phyloP scores from a whole-genome alignment of 1,284 basidiomycete genomes.

The Xerocomus amazonicus region DNA sequence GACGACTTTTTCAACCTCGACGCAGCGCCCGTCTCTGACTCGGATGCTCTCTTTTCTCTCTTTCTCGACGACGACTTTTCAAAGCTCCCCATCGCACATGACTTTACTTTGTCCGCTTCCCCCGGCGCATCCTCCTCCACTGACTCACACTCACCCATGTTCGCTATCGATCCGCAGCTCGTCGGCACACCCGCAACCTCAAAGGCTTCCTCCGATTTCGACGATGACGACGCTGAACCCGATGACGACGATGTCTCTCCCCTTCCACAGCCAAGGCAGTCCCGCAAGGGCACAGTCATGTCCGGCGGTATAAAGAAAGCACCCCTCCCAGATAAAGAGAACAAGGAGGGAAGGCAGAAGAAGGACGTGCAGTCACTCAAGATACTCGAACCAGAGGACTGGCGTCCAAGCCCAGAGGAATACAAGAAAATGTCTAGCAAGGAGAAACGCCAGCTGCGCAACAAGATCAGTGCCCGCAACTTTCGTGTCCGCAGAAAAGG shows the following conservation, averaged over 20 bases:
- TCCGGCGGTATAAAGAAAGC: conserved; percentile 68
- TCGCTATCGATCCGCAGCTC: conserved; percentile 53
- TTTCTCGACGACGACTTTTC: conserved; percentile 42
- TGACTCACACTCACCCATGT: conserved; percentile 25
- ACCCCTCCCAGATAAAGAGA: conserved; percentile 37
- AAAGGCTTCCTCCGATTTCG: conserved; percentile 34
- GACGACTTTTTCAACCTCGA: conserved; percentile 55
- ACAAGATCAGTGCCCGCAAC: conserved; percentile 95
- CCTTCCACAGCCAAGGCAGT: conserved; percentile 41
- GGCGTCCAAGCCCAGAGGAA: conserved; percentile 86
- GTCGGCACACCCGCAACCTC: conserved; percentile 44
- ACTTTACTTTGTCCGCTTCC: conserved; percentile 32
- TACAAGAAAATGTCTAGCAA: conserved; percentile 95
- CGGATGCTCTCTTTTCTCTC: conserved; percentile 41
- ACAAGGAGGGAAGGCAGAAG: conserved; percentile 17
- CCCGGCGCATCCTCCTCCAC: conserved; percentile 20
- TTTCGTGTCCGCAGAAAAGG: conserved; percentile 93
- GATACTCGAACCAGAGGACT: conserved; percentile 56
- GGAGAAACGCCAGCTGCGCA: conserved; percentile 93
- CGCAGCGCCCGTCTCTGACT: conserved; percentile 31
- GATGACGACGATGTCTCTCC: conserved; percentile 26
- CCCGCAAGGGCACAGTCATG: conserved; percentile 65
- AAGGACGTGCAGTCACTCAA: conserved; percentile 16
- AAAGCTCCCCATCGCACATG: conserved; percentile 39
- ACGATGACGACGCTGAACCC: conserved; percentile 24